phyloP scores from a whole-genome alignment of 306 rosid genomes.

The Cicer chorassanicum region DNA sequence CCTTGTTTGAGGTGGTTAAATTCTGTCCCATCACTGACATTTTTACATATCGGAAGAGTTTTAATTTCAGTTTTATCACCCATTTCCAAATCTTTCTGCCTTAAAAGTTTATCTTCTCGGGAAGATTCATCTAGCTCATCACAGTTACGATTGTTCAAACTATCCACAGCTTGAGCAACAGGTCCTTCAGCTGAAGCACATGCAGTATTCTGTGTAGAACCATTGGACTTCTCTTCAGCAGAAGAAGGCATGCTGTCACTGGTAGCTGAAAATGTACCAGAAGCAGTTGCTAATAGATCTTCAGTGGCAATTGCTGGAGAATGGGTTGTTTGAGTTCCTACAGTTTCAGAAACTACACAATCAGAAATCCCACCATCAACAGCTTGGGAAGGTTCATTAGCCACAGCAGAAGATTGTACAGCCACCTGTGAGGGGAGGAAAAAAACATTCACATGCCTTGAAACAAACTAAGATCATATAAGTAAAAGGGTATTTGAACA shows the following conservation, averaged over 20 bases:
- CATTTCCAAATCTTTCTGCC: conserved; percentile 28
- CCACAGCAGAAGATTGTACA: conserved; percentile 51
- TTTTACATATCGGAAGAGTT: conserved; percentile 42
- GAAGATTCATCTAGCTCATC: conserved; percentile 44
- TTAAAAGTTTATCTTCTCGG: conserved; percentile 39
- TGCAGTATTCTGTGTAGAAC: conserved; percentile 31
- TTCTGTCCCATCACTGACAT: conserved; percentile 27
- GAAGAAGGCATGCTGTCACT: conserved; percentile 30
- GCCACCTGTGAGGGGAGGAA: conserved; percentile 50
- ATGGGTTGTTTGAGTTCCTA: conserved; percentile 45
- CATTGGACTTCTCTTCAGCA: conserved; percentile 49
- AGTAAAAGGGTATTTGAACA: conserved; percentile 10
- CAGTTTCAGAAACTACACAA: conserved; percentile 47
- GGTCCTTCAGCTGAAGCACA: conserved; percentile 52
- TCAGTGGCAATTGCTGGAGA: conserved; percentile 38
- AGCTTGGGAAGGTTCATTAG: conserved; percentile 45
- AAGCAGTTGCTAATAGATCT: conserved; percentile 41
- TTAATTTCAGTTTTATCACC: conserved; percentile 44
- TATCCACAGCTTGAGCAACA: conserved; percentile 43
- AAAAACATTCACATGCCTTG: not conserved
- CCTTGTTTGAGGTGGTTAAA: conserved; percentile 42
- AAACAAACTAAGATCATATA: not conserved
- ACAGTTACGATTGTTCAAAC: conserved; percentile 35
- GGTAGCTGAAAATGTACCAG: conserved; percentile 45
- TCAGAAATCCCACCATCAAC: conserved; percentile 33